A percentile compares a stretch with the other conserved stretches of the same genome.
phyloP scores from a whole-genome alignment of 495 filamentous ascomycete genomes.

The Pyrenula massariospora region DNA sequence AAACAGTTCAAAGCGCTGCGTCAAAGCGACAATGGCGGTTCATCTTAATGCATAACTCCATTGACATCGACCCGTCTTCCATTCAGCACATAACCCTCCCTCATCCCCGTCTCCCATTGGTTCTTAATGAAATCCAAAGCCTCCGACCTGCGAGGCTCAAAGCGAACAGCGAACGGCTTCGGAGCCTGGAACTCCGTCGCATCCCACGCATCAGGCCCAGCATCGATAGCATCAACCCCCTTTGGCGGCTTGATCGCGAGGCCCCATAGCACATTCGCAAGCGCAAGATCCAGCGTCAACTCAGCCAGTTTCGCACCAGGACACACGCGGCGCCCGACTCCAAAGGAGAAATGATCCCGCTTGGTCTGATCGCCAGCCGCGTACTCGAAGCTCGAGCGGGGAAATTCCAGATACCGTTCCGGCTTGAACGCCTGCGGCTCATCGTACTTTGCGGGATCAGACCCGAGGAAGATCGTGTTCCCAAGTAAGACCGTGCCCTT shows the following conservation, averaged over 20 bases:
- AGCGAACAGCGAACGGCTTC: conserved; percentile 41
- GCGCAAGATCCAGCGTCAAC: conserved; percentile 35
- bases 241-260: conserved; percentile 40
- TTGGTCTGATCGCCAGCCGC: conserved; percentile 15
- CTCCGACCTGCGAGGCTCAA: conserved; percentile 23
- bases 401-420: conserved; percentile 27
- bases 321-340: conserved; percentile 41
- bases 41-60: neutral
- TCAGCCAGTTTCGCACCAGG: conserved; percentile 43
- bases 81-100: conserved; percentile 7
- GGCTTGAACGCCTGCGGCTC: conserved; percentile 28
- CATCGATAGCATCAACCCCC: conserved; percentile 29
- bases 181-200: conserved; percentile 36
- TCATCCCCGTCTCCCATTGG: conserved; percentile 4
- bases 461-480: conserved; percentile 34
- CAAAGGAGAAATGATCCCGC: conserved; percentile 22
- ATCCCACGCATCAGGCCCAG: neutral
- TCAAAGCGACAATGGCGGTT: too few relatives aligned
- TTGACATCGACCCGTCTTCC: neutral
- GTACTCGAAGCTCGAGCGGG: conserved; percentile 13
- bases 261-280: conserved; percentile 44
- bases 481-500: conserved; percentile 30
- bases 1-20: too few relatives aligned
- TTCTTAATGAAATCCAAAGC: conserved; percentile 1
- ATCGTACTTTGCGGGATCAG: conserved; percentile 20